These are phyloP conservation scores for Penicillium taxi DNA, from an alignment of 495 filamentous ascomycete species.

Conservation along the genomic window DNA sequence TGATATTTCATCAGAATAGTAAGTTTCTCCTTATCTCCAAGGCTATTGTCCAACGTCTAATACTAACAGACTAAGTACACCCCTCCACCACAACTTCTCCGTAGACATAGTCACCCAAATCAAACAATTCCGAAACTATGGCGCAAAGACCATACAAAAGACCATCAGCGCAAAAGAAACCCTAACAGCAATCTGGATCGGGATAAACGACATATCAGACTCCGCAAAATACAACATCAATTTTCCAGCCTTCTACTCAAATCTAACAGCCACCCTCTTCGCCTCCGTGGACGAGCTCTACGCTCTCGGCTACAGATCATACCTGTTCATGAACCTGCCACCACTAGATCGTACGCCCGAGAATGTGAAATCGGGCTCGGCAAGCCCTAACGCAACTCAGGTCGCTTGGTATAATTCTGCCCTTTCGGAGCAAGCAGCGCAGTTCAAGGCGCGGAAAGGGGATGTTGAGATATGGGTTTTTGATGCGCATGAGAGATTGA, in stretches of 20 bases:
- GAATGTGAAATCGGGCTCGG: conserved; percentile 22
- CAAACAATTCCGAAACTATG: conserved; percentile 29
- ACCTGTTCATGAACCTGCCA: conserved; percentile 45
- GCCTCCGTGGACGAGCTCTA: conserved; percentile 31
- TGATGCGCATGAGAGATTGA: conserved; percentile 38
- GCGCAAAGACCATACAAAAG: conserved; percentile 17
- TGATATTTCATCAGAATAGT: conserved; percentile 38
- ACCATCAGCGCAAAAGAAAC: conserved; percentile 17
- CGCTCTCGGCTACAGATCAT: conserved; percentile 36
- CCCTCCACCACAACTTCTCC: conserved; percentile 43
- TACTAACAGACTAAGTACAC: conserved; percentile 20
- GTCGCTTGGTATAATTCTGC: conserved; percentile 34
- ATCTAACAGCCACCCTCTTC: conserved; percentile 32
- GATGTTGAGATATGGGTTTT: conserved; percentile 36
- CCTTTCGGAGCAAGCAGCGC: conserved; percentile 19
- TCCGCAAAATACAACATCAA: conserved; percentile 29
- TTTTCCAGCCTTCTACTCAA: conserved; percentile 34
- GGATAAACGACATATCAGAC: conserved; percentile 40
- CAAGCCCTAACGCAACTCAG: conserved; percentile 41
- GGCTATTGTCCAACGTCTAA: background rate
- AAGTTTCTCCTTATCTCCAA: conserved; percentile 2
- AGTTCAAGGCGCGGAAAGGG: conserved; percentile 13
- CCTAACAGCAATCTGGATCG: conserved; percentile 38
- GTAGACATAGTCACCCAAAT: conserved; percentile 38
- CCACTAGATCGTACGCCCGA: conserved; percentile 40